Conservation (phyloP, 116 monocot genomes). For the Dioscorea cayenensis region DNA sequence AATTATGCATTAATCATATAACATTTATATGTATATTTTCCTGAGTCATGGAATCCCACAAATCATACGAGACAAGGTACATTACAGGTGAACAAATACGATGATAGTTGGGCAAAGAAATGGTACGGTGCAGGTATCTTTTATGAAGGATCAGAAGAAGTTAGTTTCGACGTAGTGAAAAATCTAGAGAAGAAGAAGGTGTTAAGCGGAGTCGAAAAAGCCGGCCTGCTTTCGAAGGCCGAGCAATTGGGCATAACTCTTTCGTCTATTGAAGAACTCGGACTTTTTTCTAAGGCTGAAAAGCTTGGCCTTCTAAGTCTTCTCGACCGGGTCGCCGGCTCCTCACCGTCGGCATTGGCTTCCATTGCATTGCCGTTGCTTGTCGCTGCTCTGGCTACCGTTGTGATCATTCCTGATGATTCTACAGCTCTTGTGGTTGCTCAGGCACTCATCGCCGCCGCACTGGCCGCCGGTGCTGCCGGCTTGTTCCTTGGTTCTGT, state of each 20-base stretch:
- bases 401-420: conserved; percentile 80
- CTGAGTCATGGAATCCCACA: too few species aligned
- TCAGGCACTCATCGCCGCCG: conserved; percentile 46
- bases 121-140: conserved; percentile 89
- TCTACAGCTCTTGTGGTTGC: conserved; percentile 53
- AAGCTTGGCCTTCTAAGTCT: conserved; percentile 79
- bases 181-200: conserved; percentile 78
- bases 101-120: conserved; percentile 65
- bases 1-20: too few species aligned
- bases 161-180: conserved; percentile 65
- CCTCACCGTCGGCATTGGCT: conserved; percentile 66
- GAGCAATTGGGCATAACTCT: conserved; percentile 77
- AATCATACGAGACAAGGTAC: background rate
- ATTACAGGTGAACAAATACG: conserved; percentile 72
- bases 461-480: conserved; percentile 40
- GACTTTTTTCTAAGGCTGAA: conserved; percentile 88
- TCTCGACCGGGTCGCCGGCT: conserved; percentile 49
- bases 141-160: conserved; percentile 63
- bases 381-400: conserved; percentile 43
- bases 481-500: conserved; percentile 72
- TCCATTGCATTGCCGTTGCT: conserved; percentile 69
- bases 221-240: conserved; percentile 83
- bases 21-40: too few species aligned
- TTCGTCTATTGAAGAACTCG: conserved; percentile 81
- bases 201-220: conserved; percentile 74